Percentiles rank a stretch among this genome's conserved stretches.
Conservation (phyloP, 805 yeast genomes). For the Metschnikowia koreensis region DNA sequence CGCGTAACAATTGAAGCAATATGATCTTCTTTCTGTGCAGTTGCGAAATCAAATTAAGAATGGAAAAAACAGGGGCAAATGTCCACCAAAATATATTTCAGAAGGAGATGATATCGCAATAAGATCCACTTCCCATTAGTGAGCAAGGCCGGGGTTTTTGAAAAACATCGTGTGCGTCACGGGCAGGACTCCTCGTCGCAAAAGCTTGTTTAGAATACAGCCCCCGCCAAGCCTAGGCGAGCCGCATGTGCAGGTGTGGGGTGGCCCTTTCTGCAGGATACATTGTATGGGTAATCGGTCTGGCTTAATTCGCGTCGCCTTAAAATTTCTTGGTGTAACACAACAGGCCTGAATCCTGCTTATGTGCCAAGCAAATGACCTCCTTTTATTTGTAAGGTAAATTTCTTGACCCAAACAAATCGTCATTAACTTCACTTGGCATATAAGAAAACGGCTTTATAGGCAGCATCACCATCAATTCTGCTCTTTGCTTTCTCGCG, state of each 20-base stretch:
- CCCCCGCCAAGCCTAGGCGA: not conserved
- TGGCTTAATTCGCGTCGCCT: no score
- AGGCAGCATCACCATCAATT: no score
- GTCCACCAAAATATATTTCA: not conserved
- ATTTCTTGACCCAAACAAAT: no score
- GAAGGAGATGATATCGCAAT: not conserved
- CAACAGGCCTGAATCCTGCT: no score
- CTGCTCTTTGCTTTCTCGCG: no score
- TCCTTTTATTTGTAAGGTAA: no score
- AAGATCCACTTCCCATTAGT: not conserved
- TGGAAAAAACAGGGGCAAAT: not conserved
- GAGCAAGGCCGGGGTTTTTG: not conserved
- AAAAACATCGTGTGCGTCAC: slow-evolving; percentile 2
- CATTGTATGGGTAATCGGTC: not conserved
- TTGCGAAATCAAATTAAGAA: not conserved
- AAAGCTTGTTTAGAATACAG: slow-evolving; percentile 6
- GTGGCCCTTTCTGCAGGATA: not conserved
- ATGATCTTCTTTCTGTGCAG: not conserved
- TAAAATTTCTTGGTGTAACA: no score
- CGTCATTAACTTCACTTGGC: no score
- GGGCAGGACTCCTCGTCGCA: slow-evolving; percentile 3
- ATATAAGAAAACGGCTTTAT: no score
- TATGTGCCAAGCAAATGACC: no score
- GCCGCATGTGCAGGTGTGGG: not conserved
- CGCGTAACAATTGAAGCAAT: slow-evolving; percentile 2